These are phyloP conservation scores for Pyrus hybrid DNA, from an alignment of 331 rosid genomes.

Conservation along the genomic window DNA sequence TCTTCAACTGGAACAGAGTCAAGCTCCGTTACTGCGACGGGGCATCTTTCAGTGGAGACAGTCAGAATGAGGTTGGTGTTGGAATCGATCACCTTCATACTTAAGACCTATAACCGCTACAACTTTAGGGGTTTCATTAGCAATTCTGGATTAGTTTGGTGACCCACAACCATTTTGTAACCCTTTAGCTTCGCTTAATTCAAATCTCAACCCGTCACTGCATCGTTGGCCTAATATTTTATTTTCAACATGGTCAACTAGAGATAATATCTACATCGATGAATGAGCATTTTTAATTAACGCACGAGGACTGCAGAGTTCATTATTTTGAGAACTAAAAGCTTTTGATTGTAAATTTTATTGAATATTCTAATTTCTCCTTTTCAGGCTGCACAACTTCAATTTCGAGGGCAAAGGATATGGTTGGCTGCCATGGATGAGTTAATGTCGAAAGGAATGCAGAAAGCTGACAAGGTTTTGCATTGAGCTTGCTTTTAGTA, in stretches of 20 bases:
- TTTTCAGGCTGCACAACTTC: conserved; percentile 63
- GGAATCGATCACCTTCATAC: neutral
- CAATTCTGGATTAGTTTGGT: neutral
- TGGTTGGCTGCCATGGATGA: conserved; percentile 80
- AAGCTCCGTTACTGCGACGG: conserved; percentile 88
- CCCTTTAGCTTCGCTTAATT: neutral
- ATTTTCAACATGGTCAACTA: neutral
- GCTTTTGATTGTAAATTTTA: neutral
- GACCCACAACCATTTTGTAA: neutral
- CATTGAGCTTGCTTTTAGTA: conserved; percentile 9
- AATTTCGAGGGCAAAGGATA: conserved; percentile 81
- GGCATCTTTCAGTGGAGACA: conserved; percentile 77
- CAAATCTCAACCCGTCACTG: neutral
- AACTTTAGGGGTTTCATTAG: neutral
- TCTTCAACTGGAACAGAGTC: conserved; percentile 90
- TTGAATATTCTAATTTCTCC: conserved; percentile 1
- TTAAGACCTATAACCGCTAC: neutral
- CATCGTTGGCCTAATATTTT: neutral
- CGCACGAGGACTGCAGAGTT: neutral
- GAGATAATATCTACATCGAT: neutral
- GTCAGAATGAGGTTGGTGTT: conserved; percentile 45
- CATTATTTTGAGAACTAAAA: neutral
- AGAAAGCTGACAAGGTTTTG: conserved; percentile 61
- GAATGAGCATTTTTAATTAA: neutral
- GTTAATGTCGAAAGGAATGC: conserved; percentile 70